These are phyloP conservation scores for Eucalyptus victrix DNA, from an alignment of 345 rosid species.

Conservation along the genomic window DNA sequence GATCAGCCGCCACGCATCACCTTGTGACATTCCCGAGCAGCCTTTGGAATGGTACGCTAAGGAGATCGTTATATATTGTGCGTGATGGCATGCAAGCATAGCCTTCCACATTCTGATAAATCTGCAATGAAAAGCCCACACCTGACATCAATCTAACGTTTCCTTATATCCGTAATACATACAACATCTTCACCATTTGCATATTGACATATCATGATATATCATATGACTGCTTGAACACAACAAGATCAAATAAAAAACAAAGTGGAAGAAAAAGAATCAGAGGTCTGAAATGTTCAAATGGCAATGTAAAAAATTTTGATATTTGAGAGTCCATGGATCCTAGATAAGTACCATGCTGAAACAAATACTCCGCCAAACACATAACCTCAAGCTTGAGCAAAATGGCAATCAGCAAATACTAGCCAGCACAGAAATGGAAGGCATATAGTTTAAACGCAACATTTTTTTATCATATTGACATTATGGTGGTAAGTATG, in stretches of 20 bases:
- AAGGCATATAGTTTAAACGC: background rate
- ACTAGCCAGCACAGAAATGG: background rate
- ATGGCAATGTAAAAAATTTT: background rate
- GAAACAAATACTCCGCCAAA: background rate
- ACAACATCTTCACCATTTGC: background rate
- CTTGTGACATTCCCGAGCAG: slow-evolving; percentile 16
- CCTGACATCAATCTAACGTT: background rate
- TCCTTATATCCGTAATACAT: background rate
- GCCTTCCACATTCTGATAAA: slow-evolving; percentile 89
- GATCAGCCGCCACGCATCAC: slow-evolving; percentile 23
- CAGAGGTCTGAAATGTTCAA: background rate
- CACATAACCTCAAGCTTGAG: background rate
- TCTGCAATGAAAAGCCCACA: slow-evolving; percentile 16
- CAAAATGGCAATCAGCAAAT: background rate
- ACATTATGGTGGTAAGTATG: background rate
- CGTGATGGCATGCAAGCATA: slow-evolving; percentile 88
- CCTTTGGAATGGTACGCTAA: slow-evolving; percentile 79
- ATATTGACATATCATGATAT: background rate
- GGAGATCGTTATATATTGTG: slow-evolving; percentile 89
- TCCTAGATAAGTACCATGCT: background rate
- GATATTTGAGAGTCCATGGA: background rate
- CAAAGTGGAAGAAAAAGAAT: background rate
- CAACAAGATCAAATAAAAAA: background rate
- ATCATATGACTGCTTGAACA: background rate
- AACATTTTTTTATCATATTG: background rate